phyloP scores from a whole-genome alignment of 768 basidiomycete species.

The Fibroporia radiculosa region DNA sequence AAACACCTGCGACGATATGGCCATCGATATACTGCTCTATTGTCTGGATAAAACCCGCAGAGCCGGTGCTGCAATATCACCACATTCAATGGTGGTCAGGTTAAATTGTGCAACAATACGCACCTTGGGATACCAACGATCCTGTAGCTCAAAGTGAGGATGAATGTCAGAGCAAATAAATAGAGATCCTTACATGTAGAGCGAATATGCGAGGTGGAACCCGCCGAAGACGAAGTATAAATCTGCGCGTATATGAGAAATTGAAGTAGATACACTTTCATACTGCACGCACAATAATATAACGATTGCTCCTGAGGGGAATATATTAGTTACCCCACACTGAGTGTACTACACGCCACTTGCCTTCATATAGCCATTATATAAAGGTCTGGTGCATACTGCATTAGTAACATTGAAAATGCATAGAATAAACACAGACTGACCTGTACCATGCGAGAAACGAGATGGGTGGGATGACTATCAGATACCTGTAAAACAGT shows the following conservation, averaged over 20 bases:
- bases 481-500: conserved; percentile 52
- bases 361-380: conserved; percentile 97
- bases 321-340: too few relatives aligned
- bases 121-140: conserved; percentile 89
- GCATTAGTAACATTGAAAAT: conserved; percentile 9
- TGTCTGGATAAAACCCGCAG: conserved; percentile 91
- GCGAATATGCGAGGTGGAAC: conserved; percentile 87
- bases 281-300: conserved; percentile 69
- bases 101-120: too few relatives aligned
- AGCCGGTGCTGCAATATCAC: conserved; percentile 82
- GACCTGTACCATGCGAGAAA: conserved; percentile 96
- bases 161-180: not conserved
- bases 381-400: conserved; percentile 64
- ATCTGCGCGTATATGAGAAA: conserved; percentile 67
- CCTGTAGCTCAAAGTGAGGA: conserved; percentile 37
- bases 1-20: conserved; percentile 71
- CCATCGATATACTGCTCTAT: conserved; percentile 70
- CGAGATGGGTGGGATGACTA: conserved; percentile 69
- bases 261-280: not conserved
- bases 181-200: conserved; percentile 67
- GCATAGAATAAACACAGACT: conserved; percentile 22
- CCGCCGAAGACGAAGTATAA: conserved; percentile 95
- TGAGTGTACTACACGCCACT: conserved; percentile 18
- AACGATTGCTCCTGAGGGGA: conserved; percentile 82
- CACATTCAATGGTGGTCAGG: too few relatives aligned